These are phyloP conservation scores for Aspergillus pseudotamarii DNA, from an alignment of 2,329 filamentous ascomycete species.

Conservation along the genomic window DNA sequence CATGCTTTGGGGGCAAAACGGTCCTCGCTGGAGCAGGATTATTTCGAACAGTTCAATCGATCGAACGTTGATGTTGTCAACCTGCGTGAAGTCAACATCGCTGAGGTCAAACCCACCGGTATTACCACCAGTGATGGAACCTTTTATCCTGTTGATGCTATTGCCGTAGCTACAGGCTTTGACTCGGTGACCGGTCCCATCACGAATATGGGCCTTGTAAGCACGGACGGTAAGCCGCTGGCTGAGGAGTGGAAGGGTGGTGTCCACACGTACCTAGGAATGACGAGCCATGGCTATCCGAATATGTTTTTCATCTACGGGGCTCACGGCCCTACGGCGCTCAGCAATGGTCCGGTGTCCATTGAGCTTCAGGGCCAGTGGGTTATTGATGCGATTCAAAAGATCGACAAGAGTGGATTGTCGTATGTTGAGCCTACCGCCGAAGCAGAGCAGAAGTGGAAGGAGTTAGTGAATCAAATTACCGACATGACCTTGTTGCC, in stretches of 20 bases:
- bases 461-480: conserved; percentile 49
- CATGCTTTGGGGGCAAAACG: conserved; percentile 61
- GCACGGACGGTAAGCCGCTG: conserved; percentile 31
- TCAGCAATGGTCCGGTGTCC: conserved; percentile 58
- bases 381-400: conserved; percentile 56
- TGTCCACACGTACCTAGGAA: conserved; percentile 45
- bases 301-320: conserved; percentile 60
- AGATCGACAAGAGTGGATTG: conserved; percentile 50
- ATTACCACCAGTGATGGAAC: conserved; percentile 44
- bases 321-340: conserved; percentile 57
- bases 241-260: conserved; percentile 40
- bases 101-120: conserved; percentile 41
- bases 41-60: conserved; percentile 54
- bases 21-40: conserved; percentile 51
- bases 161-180: conserved; percentile 47
- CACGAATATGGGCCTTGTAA: conserved; percentile 36
- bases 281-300: conserved; percentile 46
- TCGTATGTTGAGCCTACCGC: conserved; percentile 54
- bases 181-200: conserved; percentile 44
- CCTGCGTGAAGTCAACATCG: conserved; percentile 47
- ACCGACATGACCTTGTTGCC: conserved; percentile 55
- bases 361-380: conserved; percentile 60
- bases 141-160: conserved; percentile 40
- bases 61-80: conserved; percentile 53
- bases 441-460: conserved; percentile 55